Evolutionary conservation across 208 protist genomes (phyloP).

Genomic region (Entamoeba histolytica): DNA sequence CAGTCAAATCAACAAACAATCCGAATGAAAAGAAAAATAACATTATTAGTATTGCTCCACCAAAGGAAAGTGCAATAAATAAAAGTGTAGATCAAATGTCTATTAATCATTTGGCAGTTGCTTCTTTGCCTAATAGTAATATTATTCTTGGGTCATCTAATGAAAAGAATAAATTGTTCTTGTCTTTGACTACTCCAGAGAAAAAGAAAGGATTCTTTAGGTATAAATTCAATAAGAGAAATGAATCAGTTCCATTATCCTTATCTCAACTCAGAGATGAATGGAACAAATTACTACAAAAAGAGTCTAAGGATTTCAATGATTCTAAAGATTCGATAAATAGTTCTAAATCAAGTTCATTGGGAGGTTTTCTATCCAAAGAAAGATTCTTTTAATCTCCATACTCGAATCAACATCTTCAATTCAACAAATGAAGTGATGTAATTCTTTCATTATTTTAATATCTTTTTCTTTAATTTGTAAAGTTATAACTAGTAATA

Average conservation of each 20-base stretch:
- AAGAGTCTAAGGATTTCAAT: not conserved
- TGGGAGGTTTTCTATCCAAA: too few species aligned
- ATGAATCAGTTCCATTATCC: not conserved
- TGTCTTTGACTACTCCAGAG: not conserved
- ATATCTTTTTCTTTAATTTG: too few species aligned
- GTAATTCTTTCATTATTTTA: too few species aligned
- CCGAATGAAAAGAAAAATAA: not conserved
- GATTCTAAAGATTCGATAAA: too few species aligned
- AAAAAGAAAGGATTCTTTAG: not conserved
- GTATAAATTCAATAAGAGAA: not conserved
- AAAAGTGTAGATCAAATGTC: not conserved
- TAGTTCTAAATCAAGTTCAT: too few species aligned
- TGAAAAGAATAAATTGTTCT: not conserved
- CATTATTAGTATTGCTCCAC: not conserved
- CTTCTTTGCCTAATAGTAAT: not conserved
- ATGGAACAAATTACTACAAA: not conserved
- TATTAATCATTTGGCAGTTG: not conserved
- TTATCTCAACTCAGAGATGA: not conserved
- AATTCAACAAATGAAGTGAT: too few species aligned
- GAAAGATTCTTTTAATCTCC: too few species aligned
- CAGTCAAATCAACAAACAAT: too few species aligned
- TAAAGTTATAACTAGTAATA: too few species aligned
- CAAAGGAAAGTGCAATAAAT: not conserved
- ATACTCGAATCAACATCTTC: too few species aligned
- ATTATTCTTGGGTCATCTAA: not conserved